Evolutionary conservation across 2,329 filamentous ascomycete species (phyloP).

Genomic region (Colletotrichum graminicola): DNA sequence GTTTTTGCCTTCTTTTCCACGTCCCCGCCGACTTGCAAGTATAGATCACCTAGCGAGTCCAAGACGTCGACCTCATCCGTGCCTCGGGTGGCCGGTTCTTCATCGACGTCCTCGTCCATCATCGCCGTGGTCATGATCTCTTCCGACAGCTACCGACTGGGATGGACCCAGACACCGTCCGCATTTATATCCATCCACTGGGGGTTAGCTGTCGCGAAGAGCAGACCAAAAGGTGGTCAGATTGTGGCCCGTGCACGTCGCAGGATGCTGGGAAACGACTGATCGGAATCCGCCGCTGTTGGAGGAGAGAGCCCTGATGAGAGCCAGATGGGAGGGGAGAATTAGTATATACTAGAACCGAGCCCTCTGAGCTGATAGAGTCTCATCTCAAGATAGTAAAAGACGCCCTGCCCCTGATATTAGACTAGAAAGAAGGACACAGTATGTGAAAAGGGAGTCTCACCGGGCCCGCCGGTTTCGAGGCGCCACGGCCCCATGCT

Average conservation of each 20-base stretch:
- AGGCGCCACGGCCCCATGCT: no score
- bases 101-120: slow-evolving; percentile 19
- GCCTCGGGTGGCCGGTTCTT: slow-evolving; percentile 2
- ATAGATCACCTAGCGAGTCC: slow-evolving; percentile 16
- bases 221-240: slow-evolving; percentile 16
- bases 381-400: not conserved
- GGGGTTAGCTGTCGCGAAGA: not conserved
- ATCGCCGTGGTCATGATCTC: not conserved
- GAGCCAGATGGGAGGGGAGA: not conserved
- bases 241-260: slow-evolving; percentile 36
- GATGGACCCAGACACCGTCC: no score
- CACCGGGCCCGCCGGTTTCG: no score
- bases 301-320: not conserved
- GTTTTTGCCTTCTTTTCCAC: slow-evolving; percentile 16
- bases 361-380: not conserved
- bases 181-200: not conserved
- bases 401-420: not conserved
- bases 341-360: no score
- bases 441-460: not conserved
- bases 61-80: not conserved
- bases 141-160: not conserved
- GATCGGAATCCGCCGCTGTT: not conserved
- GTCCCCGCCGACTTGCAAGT: not conserved
- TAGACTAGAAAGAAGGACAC: not conserved
- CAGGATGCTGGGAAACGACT: not conserved